These are phyloP conservation scores for Papiliotrema terrestris DNA, from an alignment of 1,284 basidiomycete genomes.

Conservation along the genomic window DNA sequence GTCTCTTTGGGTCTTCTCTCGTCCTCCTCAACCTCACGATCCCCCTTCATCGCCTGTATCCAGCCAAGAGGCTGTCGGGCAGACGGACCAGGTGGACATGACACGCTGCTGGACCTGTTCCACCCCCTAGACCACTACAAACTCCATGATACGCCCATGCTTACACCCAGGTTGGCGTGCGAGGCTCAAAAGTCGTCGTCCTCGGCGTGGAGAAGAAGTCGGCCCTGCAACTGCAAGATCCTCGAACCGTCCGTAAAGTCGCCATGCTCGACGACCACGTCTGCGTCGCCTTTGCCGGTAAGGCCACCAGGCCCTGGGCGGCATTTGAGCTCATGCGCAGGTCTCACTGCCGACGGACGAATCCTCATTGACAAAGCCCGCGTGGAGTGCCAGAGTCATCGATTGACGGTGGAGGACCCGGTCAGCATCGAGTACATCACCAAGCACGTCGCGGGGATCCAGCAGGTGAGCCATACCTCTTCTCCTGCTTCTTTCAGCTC, in stretches of 20 bases:
- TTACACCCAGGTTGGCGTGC: constrained; percentile 75
- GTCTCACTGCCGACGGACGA: constrained; percentile 94
- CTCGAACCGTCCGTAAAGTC: constrained; percentile 94
- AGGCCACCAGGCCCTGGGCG: too few species aligned
- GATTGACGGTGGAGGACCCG: constrained; percentile 96
- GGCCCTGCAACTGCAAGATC: constrained; percentile 94
- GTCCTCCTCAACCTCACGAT: not conserved
- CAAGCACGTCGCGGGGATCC: constrained; percentile 93
- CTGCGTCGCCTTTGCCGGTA: constrained; percentile 95
- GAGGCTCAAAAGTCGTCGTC: constrained; percentile 91
- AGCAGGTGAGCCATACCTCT: constrained; percentile 64
- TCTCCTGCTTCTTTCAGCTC: not conserved
- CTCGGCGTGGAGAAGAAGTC: constrained; percentile 99
- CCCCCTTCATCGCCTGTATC: not conserved
- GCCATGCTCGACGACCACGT: constrained; percentile 98
- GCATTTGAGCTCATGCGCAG: constrained; percentile 55
- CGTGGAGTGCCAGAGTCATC: constrained; percentile 95
- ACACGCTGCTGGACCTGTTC: too few species aligned
- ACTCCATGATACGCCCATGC: not conserved
- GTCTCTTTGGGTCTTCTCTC: not conserved
- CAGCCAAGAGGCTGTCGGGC: too few species aligned
- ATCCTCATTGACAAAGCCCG: constrained; percentile 97
- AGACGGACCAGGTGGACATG: too few species aligned
- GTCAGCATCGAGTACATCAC: constrained; percentile 99
- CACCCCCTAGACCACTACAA: too few species aligned